phyloP scores from a whole-genome alignment of 2,329 filamentous ascomycete genomes.

The Didymosphaeria variabile region DNA sequence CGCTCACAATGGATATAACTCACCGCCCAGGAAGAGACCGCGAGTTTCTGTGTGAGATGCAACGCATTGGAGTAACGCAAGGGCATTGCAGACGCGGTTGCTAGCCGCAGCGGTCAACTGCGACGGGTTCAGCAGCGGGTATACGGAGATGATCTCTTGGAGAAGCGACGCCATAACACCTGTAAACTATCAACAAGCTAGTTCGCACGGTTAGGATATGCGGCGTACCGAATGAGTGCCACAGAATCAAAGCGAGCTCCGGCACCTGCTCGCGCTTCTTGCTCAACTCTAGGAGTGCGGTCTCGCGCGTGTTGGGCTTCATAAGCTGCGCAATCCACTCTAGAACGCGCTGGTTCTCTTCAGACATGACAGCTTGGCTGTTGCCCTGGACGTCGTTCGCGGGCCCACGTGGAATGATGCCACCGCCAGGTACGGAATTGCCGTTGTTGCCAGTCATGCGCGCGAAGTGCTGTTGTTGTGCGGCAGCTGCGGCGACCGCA shows the following conservation, averaged over 20 bases:
- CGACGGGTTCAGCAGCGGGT: conserved; percentile 93
- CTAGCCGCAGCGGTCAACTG: conserved; percentile 97
- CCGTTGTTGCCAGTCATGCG: conserved; percentile 75
- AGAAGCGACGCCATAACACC: conserved; percentile 98
- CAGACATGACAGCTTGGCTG: conserved; percentile 67
- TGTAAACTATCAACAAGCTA: conserved; percentile 51
- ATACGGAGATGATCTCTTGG: conserved; percentile 98
- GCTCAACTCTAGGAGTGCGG: conserved; percentile 91
- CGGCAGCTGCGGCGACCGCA: conserved; percentile 62
- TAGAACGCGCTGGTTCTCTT: conserved; percentile 93
- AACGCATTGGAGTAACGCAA: conserved; percentile 94
- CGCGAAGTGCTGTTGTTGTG: conserved; percentile 69
- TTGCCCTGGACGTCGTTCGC: conserved; percentile 50
- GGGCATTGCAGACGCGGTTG: conserved; percentile 95
- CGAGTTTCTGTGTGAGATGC: conserved; percentile 97
- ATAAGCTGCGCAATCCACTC: conserved; percentile 91
- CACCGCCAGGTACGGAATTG: conserved; percentile 52
- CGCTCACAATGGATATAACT: background rate
- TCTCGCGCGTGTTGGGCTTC: conserved; percentile 86
- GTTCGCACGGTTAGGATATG: background rate
- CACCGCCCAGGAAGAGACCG: conserved; percentile 91
- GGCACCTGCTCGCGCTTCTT: conserved; percentile 99
- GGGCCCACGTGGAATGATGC: conserved; percentile 47
- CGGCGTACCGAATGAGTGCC: conserved; percentile 91
- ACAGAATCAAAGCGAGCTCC: conserved; percentile 92